Conservation (phyloP, 768 basidiomycete genomes). For the Suillus variegatus region DNA sequence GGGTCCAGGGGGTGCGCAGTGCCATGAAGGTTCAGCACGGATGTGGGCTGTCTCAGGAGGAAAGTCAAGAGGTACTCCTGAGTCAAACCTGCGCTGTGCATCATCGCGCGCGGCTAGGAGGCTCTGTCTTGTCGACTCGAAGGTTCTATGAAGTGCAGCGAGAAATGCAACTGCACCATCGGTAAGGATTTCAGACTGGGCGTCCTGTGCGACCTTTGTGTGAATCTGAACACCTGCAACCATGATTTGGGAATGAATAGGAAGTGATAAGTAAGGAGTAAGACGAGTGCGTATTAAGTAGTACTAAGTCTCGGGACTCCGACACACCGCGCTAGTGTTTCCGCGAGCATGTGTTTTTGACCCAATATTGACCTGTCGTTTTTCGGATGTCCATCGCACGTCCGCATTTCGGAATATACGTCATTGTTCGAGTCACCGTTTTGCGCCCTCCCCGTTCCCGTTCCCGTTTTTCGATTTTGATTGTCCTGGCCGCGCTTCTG, state of each 20-base stretch:
- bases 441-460: background rate
- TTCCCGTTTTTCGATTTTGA: background rate
- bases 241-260: slow-evolving; percentile 43
- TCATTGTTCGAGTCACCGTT: background rate
- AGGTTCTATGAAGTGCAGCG: slow-evolving; percentile 88
- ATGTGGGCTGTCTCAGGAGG: slow-evolving; percentile 86
- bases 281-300: slow-evolving; percentile 23
- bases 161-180: slow-evolving; percentile 86
- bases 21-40: slow-evolving; percentile 88
- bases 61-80: slow-evolving; percentile 83
- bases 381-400: slow-evolving; percentile 1
- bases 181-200: slow-evolving; percentile 82
- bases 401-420: background rate
- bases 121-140: slow-evolving; percentile 82
- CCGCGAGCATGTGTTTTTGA: slow-evolving; percentile 12
- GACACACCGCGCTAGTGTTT: slow-evolving; percentile 20
- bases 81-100: slow-evolving; percentile 76
- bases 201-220: slow-evolving; percentile 58
- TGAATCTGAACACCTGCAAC: slow-evolving; percentile 65
- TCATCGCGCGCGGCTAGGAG: slow-evolving; percentile 80
- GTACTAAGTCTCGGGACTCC: slow-evolving; percentile 46
- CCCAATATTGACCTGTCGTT: background rate
- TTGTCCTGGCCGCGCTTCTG: background rate
- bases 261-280: slow-evolving; percentile 14
- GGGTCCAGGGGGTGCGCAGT: slow-evolving; percentile 87